Evolutionary conservation across 2,329 filamentous ascomycete species (phyloP).

Genomic region (Acarospora socialis): DNA sequence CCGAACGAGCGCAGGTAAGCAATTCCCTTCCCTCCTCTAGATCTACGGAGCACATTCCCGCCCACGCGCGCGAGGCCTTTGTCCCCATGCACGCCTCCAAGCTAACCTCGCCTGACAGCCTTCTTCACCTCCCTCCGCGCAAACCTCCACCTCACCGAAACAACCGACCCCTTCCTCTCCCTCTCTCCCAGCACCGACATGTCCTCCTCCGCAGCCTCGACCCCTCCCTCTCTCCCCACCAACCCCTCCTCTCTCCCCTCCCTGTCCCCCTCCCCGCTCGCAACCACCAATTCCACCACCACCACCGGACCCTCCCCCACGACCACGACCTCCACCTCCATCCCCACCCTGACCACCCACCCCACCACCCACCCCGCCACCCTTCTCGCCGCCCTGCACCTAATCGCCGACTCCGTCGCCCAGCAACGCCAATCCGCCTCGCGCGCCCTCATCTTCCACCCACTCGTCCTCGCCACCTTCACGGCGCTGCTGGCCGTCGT

Average conservation of each 20-base stretch:
- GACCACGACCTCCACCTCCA: constrained; percentile 3
- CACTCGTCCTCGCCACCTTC: constrained; percentile 5
- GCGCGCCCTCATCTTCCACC: constrained; percentile 8
- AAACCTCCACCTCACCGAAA: constrained; percentile 54
- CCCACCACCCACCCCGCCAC: constrained; percentile 1
- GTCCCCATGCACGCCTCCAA: no score
- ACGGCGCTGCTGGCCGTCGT: constrained; percentile 3
- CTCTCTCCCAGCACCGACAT: constrained; percentile 35
- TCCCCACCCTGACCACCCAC: constrained; percentile 1
- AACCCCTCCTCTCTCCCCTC: constrained; percentile 8
- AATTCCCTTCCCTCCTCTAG: neutral
- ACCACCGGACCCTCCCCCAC: constrained; percentile 12
- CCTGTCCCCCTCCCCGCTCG: constrained; percentile 6
- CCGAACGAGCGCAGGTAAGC: neutral
- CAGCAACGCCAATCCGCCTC: constrained; percentile 11
- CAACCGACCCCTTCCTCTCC: constrained; percentile 46
- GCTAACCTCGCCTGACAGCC: constrained; percentile 35
- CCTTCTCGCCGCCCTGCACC: neutral
- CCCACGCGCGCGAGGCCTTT: no score
- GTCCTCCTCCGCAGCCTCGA: constrained; percentile 9
- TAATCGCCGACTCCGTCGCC: constrained; percentile 4
- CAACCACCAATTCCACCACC: constrained; percentile 1
- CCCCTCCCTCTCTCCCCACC: constrained; percentile 7
- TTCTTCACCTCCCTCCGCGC: constrained; percentile 73
- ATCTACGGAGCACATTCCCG: neutral